Conservation (phyloP, 208 protist species). For the Trypanosoma lewisi region DNA sequence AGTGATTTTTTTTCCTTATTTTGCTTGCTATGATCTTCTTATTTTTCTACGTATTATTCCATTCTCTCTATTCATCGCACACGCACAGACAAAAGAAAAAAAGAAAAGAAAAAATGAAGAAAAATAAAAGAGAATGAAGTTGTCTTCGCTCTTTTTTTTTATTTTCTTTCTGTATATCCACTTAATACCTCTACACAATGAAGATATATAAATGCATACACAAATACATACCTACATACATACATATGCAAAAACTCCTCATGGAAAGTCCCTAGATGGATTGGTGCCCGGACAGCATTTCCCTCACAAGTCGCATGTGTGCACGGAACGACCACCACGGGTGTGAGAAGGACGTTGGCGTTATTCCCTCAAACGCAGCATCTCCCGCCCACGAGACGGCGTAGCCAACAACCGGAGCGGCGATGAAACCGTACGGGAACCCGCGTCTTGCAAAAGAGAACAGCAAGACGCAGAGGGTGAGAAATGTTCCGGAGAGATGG, state of each 20-base stretch:
- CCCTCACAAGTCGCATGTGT: conserved; percentile 51
- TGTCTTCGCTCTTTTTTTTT: no score
- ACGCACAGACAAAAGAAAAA: no score
- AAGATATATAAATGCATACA: background rate
- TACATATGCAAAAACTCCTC: conserved; percentile 4
- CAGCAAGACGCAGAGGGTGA: conserved; percentile 16
- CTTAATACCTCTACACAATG: background rate
- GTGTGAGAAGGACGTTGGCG: conserved; percentile 48
- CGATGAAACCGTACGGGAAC: conserved; percentile 1
- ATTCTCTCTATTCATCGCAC: no score
- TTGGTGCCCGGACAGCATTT: conserved; percentile 44
- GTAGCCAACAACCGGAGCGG: conserved; percentile 21
- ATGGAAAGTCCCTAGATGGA: conserved; percentile 26
- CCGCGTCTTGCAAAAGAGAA: conserved; percentile 1
- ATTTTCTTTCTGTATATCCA: no score
- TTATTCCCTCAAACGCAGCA: conserved; percentile 29
- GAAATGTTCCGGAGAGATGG: conserved; percentile 40
- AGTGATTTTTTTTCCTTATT: no score
- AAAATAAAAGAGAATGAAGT: no score
- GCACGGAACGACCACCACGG: conserved; percentile 51
- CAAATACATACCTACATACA: background rate
- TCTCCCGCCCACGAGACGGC: conserved; percentile 50
- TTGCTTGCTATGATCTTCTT: background rate
- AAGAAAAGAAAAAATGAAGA: background rate
- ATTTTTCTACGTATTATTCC: no score